These are phyloP conservation scores for Cronartium quercuum DNA, from an alignment of 1,284 basidiomycete genomes.

Conservation along the genomic window DNA sequence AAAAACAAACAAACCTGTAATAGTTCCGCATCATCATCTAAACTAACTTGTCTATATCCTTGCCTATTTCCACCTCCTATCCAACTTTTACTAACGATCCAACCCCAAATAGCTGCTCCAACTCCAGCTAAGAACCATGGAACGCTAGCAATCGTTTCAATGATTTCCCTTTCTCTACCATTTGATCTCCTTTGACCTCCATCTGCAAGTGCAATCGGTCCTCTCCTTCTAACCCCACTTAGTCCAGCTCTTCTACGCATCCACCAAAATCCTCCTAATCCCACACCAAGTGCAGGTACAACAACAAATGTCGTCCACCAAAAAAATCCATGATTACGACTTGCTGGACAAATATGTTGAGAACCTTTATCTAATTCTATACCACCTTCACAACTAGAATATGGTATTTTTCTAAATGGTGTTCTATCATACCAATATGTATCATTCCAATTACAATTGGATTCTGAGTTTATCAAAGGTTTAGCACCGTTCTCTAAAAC, in stretches of 20 bases:
- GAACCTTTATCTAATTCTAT: constrained; percentile 64
- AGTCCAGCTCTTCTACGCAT: constrained; percentile 49
- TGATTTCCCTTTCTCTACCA: constrained; percentile 46
- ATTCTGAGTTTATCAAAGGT: constrained; percentile 53
- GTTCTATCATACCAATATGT: constrained; percentile 83
- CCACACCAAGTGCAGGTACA: constrained; percentile 67
- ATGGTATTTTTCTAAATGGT: constrained; percentile 76
- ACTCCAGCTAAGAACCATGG: constrained; percentile 80
- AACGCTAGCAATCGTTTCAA: constrained; percentile 70
- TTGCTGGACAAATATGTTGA: constrained; percentile 68
- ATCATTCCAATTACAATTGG: constrained; percentile 39
- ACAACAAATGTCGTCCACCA: constrained; percentile 76
- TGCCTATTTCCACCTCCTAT: constrained; percentile 19
- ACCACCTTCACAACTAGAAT: constrained; percentile 74
- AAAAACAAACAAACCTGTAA: constrained; percentile 17
- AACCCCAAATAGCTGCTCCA: constrained; percentile 52
- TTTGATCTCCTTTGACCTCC: constrained; percentile 49
- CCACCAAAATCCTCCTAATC: constrained; percentile 69
- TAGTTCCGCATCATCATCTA: constrained; percentile 38
- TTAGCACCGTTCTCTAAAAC: constrained; percentile 64
- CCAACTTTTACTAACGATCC: constrained; percentile 30
- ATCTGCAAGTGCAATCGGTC: constrained; percentile 27
- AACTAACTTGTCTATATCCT: constrained; percentile 37
- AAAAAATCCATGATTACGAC: constrained; percentile 59
- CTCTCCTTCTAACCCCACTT: constrained; percentile 12